These are phyloP conservation scores for Tricholomella constricta DNA, from an alignment of 768 basidiomycete genomes.

Conservation along the genomic window DNA sequence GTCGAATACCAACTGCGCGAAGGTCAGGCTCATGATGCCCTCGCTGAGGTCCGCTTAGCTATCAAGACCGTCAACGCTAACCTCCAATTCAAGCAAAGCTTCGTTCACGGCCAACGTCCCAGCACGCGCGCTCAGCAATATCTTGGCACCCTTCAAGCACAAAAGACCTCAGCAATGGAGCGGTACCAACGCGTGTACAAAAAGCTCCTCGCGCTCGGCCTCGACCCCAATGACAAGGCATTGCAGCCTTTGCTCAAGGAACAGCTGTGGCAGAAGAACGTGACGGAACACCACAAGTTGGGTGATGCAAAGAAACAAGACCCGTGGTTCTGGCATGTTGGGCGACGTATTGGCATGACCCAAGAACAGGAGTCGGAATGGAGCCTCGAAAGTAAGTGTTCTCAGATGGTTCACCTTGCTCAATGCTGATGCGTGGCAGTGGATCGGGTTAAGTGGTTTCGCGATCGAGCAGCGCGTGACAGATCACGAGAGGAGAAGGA, in stretches of 20 bases:
- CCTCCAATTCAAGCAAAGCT: conserved; percentile 20
- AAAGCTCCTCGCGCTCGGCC: conserved; percentile 17
- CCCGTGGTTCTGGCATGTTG: conserved; percentile 26
- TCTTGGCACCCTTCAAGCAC: conserved; percentile 15
- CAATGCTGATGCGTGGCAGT: conserved; percentile 9
- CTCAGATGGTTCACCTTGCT: background rate
- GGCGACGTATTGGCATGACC: conserved; percentile 14
- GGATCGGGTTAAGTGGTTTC: conserved; percentile 29
- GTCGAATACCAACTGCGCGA: conserved; percentile 23
- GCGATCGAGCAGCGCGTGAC: conserved; percentile 24
- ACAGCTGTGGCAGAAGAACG: conserved; percentile 20
- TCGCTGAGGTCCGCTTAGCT: conserved; percentile 20
- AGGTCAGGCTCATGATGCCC: conserved; percentile 30
- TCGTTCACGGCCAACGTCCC: conserved; percentile 23
- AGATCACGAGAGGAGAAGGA: conserved; percentile 28
- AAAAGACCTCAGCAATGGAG: conserved; percentile 17
- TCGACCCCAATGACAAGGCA: conserved; percentile 9
- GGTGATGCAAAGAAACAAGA: conserved; percentile 21
- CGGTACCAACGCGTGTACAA: conserved; percentile 15
- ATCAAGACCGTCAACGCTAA: conserved; percentile 25
- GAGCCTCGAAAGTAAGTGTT: conserved; percentile 23
- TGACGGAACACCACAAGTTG: conserved; percentile 13
- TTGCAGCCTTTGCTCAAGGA: conserved; percentile 18
- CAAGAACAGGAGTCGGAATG: conserved; percentile 19
- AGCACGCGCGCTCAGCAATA: conserved; percentile 23